A percentile compares a stretch with the other conserved stretches of the same genome.
Conservation (phyloP, 768 basidiomycete species). For the Russula foetens region DNA sequence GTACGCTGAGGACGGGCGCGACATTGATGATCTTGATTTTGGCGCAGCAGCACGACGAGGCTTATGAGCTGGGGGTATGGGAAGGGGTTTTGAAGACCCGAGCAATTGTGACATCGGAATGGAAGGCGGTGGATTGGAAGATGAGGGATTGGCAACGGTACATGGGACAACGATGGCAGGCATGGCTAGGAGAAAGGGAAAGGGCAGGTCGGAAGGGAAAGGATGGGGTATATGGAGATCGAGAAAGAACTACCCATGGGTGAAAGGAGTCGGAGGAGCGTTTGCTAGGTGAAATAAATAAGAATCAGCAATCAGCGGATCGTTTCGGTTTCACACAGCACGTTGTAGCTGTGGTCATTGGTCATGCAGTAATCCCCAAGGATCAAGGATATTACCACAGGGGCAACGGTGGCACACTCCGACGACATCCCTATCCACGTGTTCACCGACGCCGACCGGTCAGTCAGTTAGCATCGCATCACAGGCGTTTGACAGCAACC, state of each 20-base stretch:
- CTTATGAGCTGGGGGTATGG: background rate
- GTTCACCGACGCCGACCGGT: no score
- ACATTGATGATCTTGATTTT: background rate
- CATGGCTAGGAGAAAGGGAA: constrained; percentile 1
- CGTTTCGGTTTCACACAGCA: background rate
- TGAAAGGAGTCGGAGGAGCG: background rate
- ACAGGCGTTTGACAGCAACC: no score
- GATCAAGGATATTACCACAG: no score
- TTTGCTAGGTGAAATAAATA: background rate
- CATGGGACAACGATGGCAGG: background rate
- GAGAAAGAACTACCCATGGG: no score
- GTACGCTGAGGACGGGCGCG: background rate
- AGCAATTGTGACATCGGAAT: background rate
- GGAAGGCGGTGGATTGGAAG: background rate
- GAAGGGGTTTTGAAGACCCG: background rate
- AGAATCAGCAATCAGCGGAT: background rate
- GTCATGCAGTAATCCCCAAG: no score
- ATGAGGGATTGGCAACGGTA: background rate
- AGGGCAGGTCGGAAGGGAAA: background rate
- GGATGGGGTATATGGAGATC: no score
- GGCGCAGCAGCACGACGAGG: background rate
- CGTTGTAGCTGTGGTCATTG: background rate
- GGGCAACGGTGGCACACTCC: no score
- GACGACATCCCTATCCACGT: no score
- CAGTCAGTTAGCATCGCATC: no score